Base-by-base conservation (phyloP, 192 early-diverging fungal species). In the Mortierella claussenii region DNA sequence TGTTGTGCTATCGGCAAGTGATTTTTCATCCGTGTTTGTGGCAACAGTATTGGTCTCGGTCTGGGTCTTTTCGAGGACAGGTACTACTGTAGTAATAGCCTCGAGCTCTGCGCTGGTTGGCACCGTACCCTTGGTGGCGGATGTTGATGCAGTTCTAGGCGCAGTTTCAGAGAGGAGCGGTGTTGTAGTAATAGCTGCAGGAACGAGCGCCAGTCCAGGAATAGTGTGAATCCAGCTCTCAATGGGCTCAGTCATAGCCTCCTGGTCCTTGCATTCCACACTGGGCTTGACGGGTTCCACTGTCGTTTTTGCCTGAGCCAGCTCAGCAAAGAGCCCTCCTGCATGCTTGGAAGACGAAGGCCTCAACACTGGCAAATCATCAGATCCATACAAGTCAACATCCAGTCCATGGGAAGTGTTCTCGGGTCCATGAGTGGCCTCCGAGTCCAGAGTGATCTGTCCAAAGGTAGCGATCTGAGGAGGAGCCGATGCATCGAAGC, bases 161-260 rank as follows among this genome's bases (percentile, higher is more conserved):
- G 20, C 20, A 34, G 45, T 12, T 30, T 23, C 51, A 12, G 51
- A 13, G 12, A 31, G 6, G 15, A 11, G 26, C n/a, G 11, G 26
- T 15, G 28, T 26, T 30, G 51, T 28, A 7, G 51, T 12, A 12
- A 17, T 24, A 21, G 55, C 6, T 44, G 27, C 42, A 17, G 37
- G n/a, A 33, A 18, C 66, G 3, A 46, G 45, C 10, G 40, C 15
- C 27, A 76, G 37, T 30, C 73, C 73, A 30, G 73, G 73, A n/a
- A 76, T 55, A 28, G 73, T 67, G 23, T 67, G 73, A 24, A 76
- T 66, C 73, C 73, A 76, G 37, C 58, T 67, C n/a, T 76, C 73
- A 26, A 76, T 66, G 9, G 73, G 73, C 37, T 76, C 73, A 9
- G 73, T 67, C 58, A 62, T 62, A 1, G 46, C 65, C 53, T 76